Conservation (phyloP, 169 alveolate genomes). For the Condylostoma magnum region DNA sequence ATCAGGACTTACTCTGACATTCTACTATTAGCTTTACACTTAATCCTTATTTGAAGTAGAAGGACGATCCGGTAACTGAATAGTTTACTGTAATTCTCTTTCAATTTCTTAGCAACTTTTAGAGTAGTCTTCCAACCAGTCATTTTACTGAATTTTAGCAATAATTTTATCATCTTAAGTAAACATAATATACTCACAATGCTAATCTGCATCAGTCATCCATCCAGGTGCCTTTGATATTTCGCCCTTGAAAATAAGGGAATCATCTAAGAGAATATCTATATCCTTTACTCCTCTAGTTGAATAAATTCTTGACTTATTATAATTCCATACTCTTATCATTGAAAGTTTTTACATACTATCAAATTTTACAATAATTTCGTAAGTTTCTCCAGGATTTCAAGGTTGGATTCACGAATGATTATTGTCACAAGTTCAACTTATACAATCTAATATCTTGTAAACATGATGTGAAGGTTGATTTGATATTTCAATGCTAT, state of each 20-base stretch:
- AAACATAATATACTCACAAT: slow-evolving; percentile 61
- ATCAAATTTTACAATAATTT: slow-evolving; percentile 43
- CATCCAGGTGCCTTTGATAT: slow-evolving; percentile 64
- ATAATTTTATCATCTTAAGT: slow-evolving; percentile 49
- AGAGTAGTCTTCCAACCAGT: slow-evolving; percentile 51
- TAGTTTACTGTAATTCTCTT: slow-evolving; percentile 19
- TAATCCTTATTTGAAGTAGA: slow-evolving; percentile 45
- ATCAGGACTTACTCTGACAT: not conserved
- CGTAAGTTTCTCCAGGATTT: slow-evolving; percentile 51
- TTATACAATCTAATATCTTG: slow-evolving; percentile 65
- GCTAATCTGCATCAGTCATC: slow-evolving; percentile 42
- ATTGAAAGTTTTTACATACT: slow-evolving; percentile 35
- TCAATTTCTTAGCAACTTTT: slow-evolving; percentile 16
- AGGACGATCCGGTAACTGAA: slow-evolving; percentile 41
- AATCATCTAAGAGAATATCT: slow-evolving; percentile 40
- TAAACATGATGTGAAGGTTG: slow-evolving; percentile 42
- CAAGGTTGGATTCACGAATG: slow-evolving; percentile 80
- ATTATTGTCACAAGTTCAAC: slow-evolving; percentile 63
- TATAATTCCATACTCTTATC: slow-evolving; percentile 80
- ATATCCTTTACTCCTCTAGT: slow-evolving; percentile 71
- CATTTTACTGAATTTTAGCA: slow-evolving; percentile 45
- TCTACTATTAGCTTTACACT: slow-evolving; percentile 3
- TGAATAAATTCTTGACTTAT: slow-evolving; percentile 70
- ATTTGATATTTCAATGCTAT: slow-evolving; percentile 26
- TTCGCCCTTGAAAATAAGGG: slow-evolving; percentile 60